These are phyloP conservation scores for Scalesia atractyloides DNA, from an alignment of 129 eudicot genomes.

Conservation along the genomic window DNA sequence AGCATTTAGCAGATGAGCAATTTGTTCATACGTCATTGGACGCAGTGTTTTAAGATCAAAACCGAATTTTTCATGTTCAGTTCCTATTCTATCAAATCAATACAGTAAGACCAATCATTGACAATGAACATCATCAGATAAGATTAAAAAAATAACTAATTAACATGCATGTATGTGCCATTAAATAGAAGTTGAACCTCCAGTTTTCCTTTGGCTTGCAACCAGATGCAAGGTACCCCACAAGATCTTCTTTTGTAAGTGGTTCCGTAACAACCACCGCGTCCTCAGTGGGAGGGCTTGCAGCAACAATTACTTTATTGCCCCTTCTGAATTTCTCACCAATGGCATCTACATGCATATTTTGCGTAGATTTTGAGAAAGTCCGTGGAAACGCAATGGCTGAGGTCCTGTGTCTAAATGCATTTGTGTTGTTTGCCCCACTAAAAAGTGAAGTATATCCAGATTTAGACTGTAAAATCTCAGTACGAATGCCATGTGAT, in stretches of 20 bases:
- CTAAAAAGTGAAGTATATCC: slow-evolving; percentile 35
- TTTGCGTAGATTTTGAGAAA: slow-evolving; percentile 31
- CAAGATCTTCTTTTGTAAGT: slow-evolving; percentile 87
- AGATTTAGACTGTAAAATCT: slow-evolving; percentile 41
- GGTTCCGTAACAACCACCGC: slow-evolving; percentile 75
- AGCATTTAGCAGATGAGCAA: slow-evolving; percentile 81
- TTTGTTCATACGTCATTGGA: slow-evolving; percentile 91
- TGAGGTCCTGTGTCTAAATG: slow-evolving; percentile 37
- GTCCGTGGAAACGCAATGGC: slow-evolving; percentile 31
- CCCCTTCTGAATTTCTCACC: slow-evolving; percentile 44
- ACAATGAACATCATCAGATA: neutral
- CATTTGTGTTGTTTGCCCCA: slow-evolving; percentile 27
- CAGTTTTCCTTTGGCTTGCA: slow-evolving; percentile 96
- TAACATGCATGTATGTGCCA: neutral
- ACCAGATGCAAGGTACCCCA: slow-evolving; percentile 89
- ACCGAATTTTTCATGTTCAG: slow-evolving; percentile 98
- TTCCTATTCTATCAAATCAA: slow-evolving; percentile 80
- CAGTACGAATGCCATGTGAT: slow-evolving; percentile 50
- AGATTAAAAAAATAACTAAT: neutral
- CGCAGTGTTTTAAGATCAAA: slow-evolving; percentile 76
- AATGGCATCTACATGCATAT: slow-evolving; percentile 10
- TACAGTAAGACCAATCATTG: slow-evolving; percentile 9
- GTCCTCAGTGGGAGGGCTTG: slow-evolving; percentile 97
- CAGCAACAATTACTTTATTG: slow-evolving; percentile 61
- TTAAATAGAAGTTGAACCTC: slow-evolving; percentile 64